Base-by-base conservation (phyloP, 805 yeast genomes). In the Saccharomycopsis malanga region DNA sequence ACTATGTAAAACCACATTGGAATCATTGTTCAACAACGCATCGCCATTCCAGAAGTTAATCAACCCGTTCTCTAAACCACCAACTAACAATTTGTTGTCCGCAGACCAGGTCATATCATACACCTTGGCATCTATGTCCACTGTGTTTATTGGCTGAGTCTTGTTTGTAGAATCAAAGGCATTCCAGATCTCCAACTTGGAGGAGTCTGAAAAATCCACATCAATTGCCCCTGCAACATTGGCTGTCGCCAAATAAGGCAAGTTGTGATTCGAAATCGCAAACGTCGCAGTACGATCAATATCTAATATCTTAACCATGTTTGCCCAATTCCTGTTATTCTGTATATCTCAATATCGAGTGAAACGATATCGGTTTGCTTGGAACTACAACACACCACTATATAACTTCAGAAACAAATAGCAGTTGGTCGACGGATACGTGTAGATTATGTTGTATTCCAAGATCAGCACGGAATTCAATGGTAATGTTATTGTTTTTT, bases 201-300 rank as follows among this genome's bases (percentile, higher is more conserved):
- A 79, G 24, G 80, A 73, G 18, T 93, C 79, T 35, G 89, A 80
- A 64, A 89, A 89, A 61, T 83, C 80, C 37, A 84, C 85, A 61
- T 87, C 96, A 57, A 93, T 83, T 12, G 96, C 94, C 5, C 98
- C 98, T 0, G 98, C 89, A n/a, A 87, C 84, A 0, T 96, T 84
- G 20, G 96, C 98, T 1, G 96, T 78, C 20, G 88, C 97, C 55
- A 93, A 62, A 45, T 77, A 65, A 15, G 97, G 97, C 52, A 79
- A 66, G 45, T 64, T 63, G 56, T 78, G 85, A 54, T 81, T 77
- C 39, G 96, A 86, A 97, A 98, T 91, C 38, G 98, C 95, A 68
- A 93, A 87, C n/a, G 95, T 81, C 44, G 96, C 89, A 12, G 96
- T 86, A 57, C 87, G 75, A 53, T 77, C 72, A 59, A 87, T 79